Evolutionary conservation across 148 eudicot species (phyloP), one percentile per base, ranked within the genome.

Genomic region (Arbutus unedo): DNA sequence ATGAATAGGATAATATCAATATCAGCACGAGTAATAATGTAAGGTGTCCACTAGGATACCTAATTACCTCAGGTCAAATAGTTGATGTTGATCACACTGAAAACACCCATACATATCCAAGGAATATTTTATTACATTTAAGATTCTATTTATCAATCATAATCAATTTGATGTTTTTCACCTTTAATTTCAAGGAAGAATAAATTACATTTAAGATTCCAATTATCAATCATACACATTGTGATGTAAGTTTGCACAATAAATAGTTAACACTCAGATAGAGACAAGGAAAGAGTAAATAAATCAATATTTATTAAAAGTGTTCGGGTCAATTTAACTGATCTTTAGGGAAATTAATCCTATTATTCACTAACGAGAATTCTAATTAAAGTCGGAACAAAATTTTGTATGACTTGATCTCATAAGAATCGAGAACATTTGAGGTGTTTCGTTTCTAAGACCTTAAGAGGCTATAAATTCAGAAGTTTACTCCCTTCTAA

Each of bases 141-240:
- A 38, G 80, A 56, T 38, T 77, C 67, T 49, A 38, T 6, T 56
- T 38, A 18, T 41, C 80, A 66, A 77, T 77, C 49, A 77, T 77
- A 55, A 38, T 55, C 64, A 14, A 38, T 55, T 54, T 15, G 60
- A 77, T 55, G 45, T 54, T 31, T 31, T 31, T 31, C 38, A 31
- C 38, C 38, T 31, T 31, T 31, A 1, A 31, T 31, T 31, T 31
- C 38, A 31, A 31, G 38, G 38, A 31, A 31, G 38, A 31, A 0
- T 31, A 31, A 4, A 51, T 19, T 25, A 21, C 80, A 41, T 56
- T 8, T 19, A 56, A 38, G 80, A 56, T 38, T 77, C 80, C 66
- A 38, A 6, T 56, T 38, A 18, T 41, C 80, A 66, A 77, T 77
- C 49, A 77, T 77, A 55, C 14, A 18, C 64, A 14, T 55, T 55